These are phyloP conservation scores for Oenanthe sinensis DNA, from an alignment of 129 eudicot genomes.

Conservation along the genomic window DNA sequence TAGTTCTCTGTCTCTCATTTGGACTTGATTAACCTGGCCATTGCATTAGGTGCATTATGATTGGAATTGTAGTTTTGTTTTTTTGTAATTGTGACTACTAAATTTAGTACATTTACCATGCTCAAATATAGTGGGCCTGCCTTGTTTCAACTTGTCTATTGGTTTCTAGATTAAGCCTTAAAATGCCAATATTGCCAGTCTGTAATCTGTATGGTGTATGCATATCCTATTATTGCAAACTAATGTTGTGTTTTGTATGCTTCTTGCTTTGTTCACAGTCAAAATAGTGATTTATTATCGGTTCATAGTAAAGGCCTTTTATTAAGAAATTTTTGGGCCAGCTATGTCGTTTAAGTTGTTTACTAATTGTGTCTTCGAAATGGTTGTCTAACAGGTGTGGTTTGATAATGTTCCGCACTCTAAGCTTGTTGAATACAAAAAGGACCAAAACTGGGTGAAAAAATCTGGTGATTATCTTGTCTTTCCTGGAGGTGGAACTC, in stretches of 20 bases:
- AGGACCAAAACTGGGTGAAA: slow-evolving; percentile 91
- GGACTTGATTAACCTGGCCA: too few relatives aligned
- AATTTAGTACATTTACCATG: background rate
- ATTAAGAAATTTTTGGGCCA: background rate
- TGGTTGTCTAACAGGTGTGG: slow-evolving; percentile 59
- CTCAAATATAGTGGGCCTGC: background rate
- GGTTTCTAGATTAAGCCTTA: background rate
- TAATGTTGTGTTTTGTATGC: background rate
- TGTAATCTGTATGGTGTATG: background rate
- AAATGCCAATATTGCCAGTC: background rate
- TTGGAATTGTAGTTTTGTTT: background rate
- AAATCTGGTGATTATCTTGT: slow-evolving; percentile 63
- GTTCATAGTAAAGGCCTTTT: background rate
- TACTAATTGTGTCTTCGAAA: background rate
- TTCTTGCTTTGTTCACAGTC: background rate
- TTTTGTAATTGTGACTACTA: background rate
- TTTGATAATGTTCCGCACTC: slow-evolving; percentile 95
- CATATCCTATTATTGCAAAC: background rate
- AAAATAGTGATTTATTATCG: slow-evolving; percentile 8
- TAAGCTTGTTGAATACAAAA: slow-evolving; percentile 96
- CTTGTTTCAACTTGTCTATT: background rate
- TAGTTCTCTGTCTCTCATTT: too few relatives aligned
- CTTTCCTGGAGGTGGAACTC: slow-evolving; percentile 99
- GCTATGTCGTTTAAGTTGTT: background rate
- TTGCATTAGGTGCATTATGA: too few relatives aligned